phyloP scores from a whole-genome alignment of 2,329 filamentous ascomycete species.

The Fusarium begoniae region DNA sequence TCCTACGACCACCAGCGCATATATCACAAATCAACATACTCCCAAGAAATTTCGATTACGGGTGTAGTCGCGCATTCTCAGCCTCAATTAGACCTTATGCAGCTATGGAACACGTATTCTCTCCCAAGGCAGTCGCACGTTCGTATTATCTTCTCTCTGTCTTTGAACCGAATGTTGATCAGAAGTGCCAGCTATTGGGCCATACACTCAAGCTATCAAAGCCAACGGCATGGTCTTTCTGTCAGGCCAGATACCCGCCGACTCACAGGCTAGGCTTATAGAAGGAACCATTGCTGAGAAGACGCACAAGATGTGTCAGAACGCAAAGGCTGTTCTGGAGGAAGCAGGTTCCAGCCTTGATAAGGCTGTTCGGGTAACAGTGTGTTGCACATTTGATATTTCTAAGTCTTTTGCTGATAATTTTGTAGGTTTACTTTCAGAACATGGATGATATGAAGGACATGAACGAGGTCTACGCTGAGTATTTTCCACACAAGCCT shows the following conservation, averaged over 20 bases:
- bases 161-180: not conserved
- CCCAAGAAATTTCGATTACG: not conserved
- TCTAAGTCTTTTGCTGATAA: not conserved
- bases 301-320: conserved; percentile 47
- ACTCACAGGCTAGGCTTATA: conserved; percentile 64
- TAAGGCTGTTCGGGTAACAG: conserved; percentile 70
- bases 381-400: not conserved
- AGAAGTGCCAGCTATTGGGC: conserved; percentile 8
- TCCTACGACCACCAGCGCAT: not conserved
- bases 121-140: conserved; percentile 14
- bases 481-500: conserved; percentile 31
- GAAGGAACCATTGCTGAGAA: conserved; percentile 63
- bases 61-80: not conserved
- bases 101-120: conserved; percentile 22
- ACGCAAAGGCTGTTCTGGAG: conserved; percentile 74
- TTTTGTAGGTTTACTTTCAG: conserved; percentile 9
- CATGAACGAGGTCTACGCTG: conserved; percentile 26
- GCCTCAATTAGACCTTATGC: not conserved
- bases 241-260: conserved; percentile 74
- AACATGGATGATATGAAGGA: conserved; percentile 24
- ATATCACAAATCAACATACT: not conserved
- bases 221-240: conserved; percentile 67
- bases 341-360: conserved; percentile 70
- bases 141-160: not conserved
- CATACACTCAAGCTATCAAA: conserved; percentile 34